phyloP scores from a whole-genome alignment of 176 grass and related monocot species.

The Rhynchospora pubera region DNA sequence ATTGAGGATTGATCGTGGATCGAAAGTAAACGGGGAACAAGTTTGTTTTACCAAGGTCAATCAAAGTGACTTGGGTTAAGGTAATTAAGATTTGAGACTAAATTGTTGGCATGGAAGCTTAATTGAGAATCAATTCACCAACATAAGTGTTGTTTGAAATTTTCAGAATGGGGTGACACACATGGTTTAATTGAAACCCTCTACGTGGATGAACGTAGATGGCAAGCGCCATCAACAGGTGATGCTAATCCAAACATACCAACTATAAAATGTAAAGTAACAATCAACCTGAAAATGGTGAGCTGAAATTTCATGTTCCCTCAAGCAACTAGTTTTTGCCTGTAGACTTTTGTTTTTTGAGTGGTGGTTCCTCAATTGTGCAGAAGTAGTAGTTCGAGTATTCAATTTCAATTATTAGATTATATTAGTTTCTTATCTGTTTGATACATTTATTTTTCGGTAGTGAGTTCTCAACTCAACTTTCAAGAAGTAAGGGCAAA shows the following conservation, averaged over 20 bases:
- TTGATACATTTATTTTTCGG: background rate
- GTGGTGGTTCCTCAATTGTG: background rate
- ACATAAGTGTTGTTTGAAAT: background rate
- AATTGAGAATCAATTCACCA: background rate
- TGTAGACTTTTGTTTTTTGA: background rate
- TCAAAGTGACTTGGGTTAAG: background rate
- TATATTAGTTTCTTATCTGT: background rate
- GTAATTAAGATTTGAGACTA: background rate
- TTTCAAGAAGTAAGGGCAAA: background rate
- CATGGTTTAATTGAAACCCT: background rate
- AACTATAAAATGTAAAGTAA: background rate
- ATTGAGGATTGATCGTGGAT: background rate
- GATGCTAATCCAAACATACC: background rate
- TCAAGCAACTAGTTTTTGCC: background rate
- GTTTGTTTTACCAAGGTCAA: background rate
- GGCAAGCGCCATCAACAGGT: background rate
- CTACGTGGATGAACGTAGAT: background rate
- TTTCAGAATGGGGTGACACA: background rate
- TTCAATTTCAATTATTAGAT: background rate
- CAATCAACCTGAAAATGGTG: background rate
- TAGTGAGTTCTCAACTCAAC: background rate
- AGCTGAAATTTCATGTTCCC: background rate
- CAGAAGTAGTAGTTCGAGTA: background rate
- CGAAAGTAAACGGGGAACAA: background rate
- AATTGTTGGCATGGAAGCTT: background rate